These are phyloP conservation scores for Melastoma candidum DNA, from an alignment of 441 rosid species.

Conservation along the genomic window DNA sequence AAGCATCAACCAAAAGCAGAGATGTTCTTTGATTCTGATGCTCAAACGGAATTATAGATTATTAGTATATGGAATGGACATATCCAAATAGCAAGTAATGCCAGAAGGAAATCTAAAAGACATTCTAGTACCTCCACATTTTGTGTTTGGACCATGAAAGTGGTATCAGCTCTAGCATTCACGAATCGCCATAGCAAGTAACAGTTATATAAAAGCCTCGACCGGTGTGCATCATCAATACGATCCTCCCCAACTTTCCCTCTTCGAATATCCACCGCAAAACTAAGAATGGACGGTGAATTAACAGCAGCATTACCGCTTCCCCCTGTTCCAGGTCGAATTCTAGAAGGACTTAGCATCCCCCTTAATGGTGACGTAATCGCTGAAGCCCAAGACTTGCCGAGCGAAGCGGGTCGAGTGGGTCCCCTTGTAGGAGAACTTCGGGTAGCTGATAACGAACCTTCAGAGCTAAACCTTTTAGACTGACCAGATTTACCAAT, in stretches of 20 bases:
- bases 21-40: too few relatives aligned
- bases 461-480: conserved; percentile 41
- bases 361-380: too few relatives aligned
- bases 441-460: conserved; percentile 33
- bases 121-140: conserved; percentile 42
- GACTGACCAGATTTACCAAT: conserved; percentile 42
- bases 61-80: too few relatives aligned
- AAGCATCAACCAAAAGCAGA: too few relatives aligned
- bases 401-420: conserved; percentile 52
- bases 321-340: not conserved
- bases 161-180: conserved; percentile 22
- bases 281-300: conserved; percentile 13
- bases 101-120: too few relatives aligned
- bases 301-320: conserved; percentile 2
- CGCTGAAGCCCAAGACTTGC: conserved; percentile 47
- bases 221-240: conserved; percentile 12
- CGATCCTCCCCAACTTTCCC: conserved; percentile 16
- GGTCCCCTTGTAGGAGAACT: conserved; percentile 44
- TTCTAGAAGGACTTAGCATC: too few relatives aligned
- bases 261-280: conserved; percentile 13
- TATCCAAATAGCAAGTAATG: too few relatives aligned
- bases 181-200: conserved; percentile 18
- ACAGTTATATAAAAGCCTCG: conserved; percentile 17
- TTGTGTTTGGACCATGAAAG: conserved; percentile 40
- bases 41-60: too few relatives aligned